Percentiles rank a stretch among this genome's conserved stretches.
Evolutionary conservation across 768 basidiomycete genomes (phyloP).

Genomic region (Tulasnella sp.): DNA sequence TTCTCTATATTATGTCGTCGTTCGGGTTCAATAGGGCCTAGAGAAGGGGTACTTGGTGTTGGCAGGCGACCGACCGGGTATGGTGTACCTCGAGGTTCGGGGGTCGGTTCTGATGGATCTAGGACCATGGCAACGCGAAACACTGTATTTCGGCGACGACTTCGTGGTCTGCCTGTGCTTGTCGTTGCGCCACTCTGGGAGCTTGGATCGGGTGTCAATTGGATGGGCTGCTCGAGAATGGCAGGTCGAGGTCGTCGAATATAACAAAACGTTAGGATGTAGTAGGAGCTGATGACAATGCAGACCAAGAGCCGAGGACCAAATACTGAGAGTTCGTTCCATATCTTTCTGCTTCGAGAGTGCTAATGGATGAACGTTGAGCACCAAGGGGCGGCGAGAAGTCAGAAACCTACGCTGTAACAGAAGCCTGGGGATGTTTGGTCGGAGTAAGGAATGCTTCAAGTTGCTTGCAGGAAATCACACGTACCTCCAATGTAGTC

Average conservation of each 20-base stretch:
- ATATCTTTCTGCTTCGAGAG: background rate
- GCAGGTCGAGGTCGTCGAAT: background rate
- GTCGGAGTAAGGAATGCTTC: background rate
- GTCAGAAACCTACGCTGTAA: background rate
- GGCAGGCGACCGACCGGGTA: background rate
- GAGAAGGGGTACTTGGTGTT: background rate
- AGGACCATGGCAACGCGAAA: background rate
- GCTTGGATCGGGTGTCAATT: background rate
- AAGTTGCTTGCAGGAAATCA: background rate
- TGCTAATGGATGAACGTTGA: background rate
- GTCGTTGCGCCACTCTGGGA: background rate
- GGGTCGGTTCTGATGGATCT: background rate
- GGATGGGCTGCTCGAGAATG: background rate
- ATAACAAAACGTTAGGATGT: background rate
- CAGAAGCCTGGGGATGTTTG: background rate
- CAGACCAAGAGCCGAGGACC: background rate
- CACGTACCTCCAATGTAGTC: slow-evolving; percentile 18
- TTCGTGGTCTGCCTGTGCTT: background rate
- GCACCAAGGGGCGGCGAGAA: background rate
- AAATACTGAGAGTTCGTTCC: background rate
- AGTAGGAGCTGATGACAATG: background rate
- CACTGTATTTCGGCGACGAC: background rate
- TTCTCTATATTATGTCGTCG: background rate
- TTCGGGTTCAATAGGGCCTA: background rate
- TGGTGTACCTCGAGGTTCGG: background rate